Percentiles rank a stretch among this genome's conserved stretches.
Evolutionary conservation across 1,284 basidiomycete genomes (phyloP).

Genomic region (Boletus semigastroideus): DNA sequence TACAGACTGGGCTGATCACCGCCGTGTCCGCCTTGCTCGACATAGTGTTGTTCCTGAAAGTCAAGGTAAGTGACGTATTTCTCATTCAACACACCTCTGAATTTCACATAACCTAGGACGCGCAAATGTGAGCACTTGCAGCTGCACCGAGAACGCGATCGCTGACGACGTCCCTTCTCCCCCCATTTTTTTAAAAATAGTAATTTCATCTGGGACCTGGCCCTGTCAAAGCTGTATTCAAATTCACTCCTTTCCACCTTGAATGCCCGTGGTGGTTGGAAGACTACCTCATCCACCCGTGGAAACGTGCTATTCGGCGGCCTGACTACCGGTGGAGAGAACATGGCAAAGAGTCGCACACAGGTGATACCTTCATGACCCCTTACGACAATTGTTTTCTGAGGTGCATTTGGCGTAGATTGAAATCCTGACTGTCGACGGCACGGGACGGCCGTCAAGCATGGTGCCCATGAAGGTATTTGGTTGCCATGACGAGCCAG

Average conservation of each 20-base stretch:
- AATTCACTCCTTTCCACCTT: slow-evolving; percentile 55
- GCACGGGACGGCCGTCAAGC: neutral
- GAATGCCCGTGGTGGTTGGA: slow-evolving; percentile 43
- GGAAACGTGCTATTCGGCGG: neutral
- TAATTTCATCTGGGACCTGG: slow-evolving; percentile 53
- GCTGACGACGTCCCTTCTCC: neutral
- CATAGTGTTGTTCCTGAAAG: slow-evolving; percentile 9
- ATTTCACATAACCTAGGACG: neutral
- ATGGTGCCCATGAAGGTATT: neutral
- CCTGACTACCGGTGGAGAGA: neutral
- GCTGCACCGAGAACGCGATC: neutral
- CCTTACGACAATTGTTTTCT: neutral
- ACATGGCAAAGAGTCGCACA: neutral
- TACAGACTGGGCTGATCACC: slow-evolving; percentile 23
- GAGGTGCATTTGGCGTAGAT: neutral
- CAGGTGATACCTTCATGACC: neutral
- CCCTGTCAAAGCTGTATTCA: slow-evolving; percentile 52
- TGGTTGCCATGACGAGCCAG: neutral
- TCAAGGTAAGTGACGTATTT: slow-evolving; percentile 7
- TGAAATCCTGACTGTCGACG: neutral
- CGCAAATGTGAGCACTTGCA: slow-evolving; percentile 1
- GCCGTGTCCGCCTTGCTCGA: slow-evolving; percentile 15
- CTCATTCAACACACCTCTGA: neutral
- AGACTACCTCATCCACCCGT: neutral
- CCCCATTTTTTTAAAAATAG: slow-evolving; percentile 28